Percentiles rank a stretch among this genome's conserved stretches.
Evolutionary conservation across 257 asterid genomes (phyloP).

Genomic region (Linderniella brevidens): DNA sequence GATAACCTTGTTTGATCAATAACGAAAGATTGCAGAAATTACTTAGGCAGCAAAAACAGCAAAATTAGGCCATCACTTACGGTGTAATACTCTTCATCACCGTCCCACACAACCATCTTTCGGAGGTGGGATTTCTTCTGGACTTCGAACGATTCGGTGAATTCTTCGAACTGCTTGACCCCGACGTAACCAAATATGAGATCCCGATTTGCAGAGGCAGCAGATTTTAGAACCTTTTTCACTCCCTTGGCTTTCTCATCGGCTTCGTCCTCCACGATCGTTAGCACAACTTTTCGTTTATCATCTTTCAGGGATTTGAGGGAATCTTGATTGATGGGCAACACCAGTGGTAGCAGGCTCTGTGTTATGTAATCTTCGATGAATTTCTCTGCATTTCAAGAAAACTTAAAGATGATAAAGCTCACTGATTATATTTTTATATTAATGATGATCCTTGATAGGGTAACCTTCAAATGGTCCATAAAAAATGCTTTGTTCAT

Average conservation of each 20-base stretch:
- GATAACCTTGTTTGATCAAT: constrained; percentile 26
- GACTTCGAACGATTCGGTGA: constrained; percentile 58
- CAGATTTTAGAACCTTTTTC: constrained; percentile 48
- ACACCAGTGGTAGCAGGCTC: constrained; percentile 55
- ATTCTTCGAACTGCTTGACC: constrained; percentile 55
- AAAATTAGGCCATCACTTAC: constrained; percentile 21
- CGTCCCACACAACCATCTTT: constrained; percentile 81
- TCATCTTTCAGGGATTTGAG: constrained; percentile 48
- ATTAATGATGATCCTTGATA: constrained; percentile 6
- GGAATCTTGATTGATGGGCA: constrained; percentile 55
- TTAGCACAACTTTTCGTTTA: constrained; percentile 44
- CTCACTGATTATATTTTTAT: constrained; percentile 1
- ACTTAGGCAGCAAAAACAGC: neutral
- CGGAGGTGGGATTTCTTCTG: constrained; percentile 45
- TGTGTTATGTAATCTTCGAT: constrained; percentile 70
- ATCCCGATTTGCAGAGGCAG: constrained; percentile 91
- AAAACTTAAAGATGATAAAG: neutral
- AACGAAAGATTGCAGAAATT: neutral
- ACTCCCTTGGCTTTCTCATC: constrained; percentile 40
- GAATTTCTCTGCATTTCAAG: constrained; percentile 44
- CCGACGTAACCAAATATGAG: constrained; percentile 78
- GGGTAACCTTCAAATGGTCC: constrained; percentile 89
- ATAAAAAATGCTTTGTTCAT: constrained; percentile 65
- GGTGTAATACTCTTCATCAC: constrained; percentile 45
- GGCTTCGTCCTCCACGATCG: constrained; percentile 49